phyloP scores from a whole-genome alignment of 805 yeast species.

The Candida hispaniensis region DNA sequence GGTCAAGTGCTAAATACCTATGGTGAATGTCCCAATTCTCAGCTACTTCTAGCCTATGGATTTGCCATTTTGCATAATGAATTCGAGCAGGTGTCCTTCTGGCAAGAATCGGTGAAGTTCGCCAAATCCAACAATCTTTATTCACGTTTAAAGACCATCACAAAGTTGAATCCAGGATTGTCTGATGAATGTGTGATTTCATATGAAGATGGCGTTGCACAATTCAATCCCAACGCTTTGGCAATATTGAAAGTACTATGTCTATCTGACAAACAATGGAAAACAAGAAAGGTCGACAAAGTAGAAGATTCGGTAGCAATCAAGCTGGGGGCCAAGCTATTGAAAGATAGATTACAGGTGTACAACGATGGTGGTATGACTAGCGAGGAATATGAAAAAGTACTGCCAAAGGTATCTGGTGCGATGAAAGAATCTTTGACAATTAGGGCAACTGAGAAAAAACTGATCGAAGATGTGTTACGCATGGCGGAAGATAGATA shows the following conservation, averaged over 20 bases:
- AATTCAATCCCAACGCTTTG: conserved; percentile 15
- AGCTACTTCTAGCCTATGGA: conserved; percentile 67
- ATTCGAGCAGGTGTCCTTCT: conserved; percentile 49
- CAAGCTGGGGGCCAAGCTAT: conserved; percentile 19
- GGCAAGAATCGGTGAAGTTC: conserved; percentile 36
- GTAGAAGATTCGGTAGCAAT: conserved; percentile 18
- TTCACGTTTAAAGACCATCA: conserved; percentile 37
- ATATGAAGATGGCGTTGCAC: conserved; percentile 16
- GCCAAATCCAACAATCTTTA: conserved; percentile 26
- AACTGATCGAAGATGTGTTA: conserved; percentile 7
- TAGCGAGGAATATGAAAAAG: conserved; percentile 21
- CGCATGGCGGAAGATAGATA: too few species aligned
- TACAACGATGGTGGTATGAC: conserved; percentile 22
- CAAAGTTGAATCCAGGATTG: conserved; percentile 26
- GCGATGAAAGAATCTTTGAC: conserved; percentile 18
- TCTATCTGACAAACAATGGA: conserved; percentile 8
- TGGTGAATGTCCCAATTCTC: conserved; percentile 60
- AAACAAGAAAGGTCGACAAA: conserved; percentile 20
- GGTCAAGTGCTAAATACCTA: conserved; percentile 73
- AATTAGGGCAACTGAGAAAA: conserved; percentile 28
- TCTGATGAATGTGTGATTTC: conserved; percentile 20
- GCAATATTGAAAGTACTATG: conserved; percentile 14
- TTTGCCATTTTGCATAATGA: conserved; percentile 48
- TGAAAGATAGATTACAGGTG: conserved; percentile 17
- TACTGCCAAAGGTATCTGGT: conserved; percentile 15